Conservation (phyloP, 108 stramenopile species). For the Cyclotella atomus region DNA sequence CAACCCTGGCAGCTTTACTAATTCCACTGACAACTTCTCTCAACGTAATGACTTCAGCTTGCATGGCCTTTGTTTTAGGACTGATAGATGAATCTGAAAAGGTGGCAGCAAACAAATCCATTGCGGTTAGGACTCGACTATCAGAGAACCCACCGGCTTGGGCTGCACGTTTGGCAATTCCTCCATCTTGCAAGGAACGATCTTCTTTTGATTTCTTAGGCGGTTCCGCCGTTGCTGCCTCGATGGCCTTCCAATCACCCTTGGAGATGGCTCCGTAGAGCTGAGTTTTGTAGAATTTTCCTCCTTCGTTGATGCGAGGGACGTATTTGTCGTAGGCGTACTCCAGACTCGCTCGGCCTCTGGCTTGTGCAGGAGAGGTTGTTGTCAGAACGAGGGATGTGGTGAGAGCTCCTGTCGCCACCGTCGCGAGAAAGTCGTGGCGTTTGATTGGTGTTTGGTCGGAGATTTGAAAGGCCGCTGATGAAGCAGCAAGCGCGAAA, state of each 20-base stretch:
- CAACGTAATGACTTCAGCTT: conserved; percentile 61
- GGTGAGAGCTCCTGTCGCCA: conserved; percentile 26
- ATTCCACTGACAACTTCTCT: conserved; percentile 60
- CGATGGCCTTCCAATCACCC: conserved; percentile 67
- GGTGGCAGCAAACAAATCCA: conserved; percentile 70
- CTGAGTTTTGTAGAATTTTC: conserved; percentile 65
- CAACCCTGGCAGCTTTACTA: conserved; percentile 58
- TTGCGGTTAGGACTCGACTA: conserved; percentile 71
- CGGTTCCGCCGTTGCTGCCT: conserved; percentile 65
- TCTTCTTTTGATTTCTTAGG: conserved; percentile 82
- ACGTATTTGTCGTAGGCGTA: conserved; percentile 75
- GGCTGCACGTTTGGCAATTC: conserved; percentile 72
- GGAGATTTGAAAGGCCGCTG: neutral
- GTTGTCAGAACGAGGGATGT: conserved; percentile 19
- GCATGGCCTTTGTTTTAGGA: conserved; percentile 82
- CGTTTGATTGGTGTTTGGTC: conserved; percentile 33
- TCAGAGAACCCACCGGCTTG: conserved; percentile 80
- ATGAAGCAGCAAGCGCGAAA: neutral
- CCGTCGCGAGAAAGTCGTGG: conserved; percentile 42
- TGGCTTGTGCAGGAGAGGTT: conserved; percentile 52
- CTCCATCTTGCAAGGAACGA: conserved; percentile 72
- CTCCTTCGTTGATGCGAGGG: conserved; percentile 81
- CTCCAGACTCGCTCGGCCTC: conserved; percentile 82
- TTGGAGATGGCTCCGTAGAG: conserved; percentile 59
- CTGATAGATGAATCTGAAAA: conserved; percentile 80